These are phyloP conservation scores for Trichoderma sp. DNA, from an alignment of 2,329 filamentous ascomycete genomes.

Conservation along the genomic window DNA sequence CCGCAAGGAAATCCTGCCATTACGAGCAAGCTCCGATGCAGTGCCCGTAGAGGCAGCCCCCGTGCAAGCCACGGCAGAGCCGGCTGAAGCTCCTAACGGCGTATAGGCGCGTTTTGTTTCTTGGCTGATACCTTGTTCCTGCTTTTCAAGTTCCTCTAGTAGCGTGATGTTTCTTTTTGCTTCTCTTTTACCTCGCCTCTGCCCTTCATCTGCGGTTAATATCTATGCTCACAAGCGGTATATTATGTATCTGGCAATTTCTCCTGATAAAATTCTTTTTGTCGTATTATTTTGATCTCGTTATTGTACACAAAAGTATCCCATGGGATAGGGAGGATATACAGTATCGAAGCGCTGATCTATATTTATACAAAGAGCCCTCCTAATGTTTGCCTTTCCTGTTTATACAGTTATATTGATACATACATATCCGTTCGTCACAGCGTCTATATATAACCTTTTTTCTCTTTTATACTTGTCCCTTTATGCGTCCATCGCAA, in stretches of 20 bases:
- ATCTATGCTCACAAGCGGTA: not conserved
- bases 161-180: slow-evolving; percentile 14
- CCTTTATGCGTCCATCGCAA: not conserved
- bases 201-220: not conserved
- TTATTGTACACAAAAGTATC: not conserved
- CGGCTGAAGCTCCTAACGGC: slow-evolving; percentile 8
- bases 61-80: not conserved
- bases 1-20: slow-evolving; percentile 61
- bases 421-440: slow-evolving; percentile 1
- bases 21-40: not conserved
- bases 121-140: not conserved
- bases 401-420: slow-evolving; percentile 25
- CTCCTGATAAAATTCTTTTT: not conserved
- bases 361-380: slow-evolving; percentile 25
- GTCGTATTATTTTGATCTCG: not conserved
- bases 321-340: not conserved
- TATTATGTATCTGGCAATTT: not conserved
- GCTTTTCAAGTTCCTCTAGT: not conserved
- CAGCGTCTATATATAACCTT: slow-evolving; percentile 13
- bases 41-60: not conserved
- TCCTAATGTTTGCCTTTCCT: slow-evolving; percentile 16
- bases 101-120: not conserved
- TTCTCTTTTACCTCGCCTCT: not conserved
- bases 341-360: slow-evolving; percentile 15
- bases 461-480: not conserved